Percentiles rank a stretch among this genome's conserved stretches.
Conservation (phyloP, 2,329 filamentous ascomycete genomes). For the Coniochaeta prunicola region DNA sequence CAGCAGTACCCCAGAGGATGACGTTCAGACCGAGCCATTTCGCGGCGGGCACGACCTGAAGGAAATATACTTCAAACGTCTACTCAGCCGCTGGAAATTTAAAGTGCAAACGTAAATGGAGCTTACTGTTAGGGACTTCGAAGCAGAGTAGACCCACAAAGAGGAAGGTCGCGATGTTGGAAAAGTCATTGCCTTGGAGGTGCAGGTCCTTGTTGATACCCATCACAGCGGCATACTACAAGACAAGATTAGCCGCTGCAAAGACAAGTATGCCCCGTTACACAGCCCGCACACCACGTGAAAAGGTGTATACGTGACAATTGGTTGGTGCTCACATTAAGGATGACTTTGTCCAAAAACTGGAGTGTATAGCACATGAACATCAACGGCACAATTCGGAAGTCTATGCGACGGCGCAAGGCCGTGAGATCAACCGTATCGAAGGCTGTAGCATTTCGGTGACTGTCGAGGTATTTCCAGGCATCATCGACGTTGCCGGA, state of each 20-base stretch:
- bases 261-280: not conserved
- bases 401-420: conserved; percentile 50
- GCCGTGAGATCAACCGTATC: conserved; percentile 30
- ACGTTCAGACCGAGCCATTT: conserved; percentile 56
- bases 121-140: conserved; percentile 50
- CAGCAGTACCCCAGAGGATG: conserved; percentile 50
- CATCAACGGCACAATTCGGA: conserved; percentile 53
- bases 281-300: not conserved
- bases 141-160: conserved; percentile 55
- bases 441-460: conserved; percentile 26
- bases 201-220: conserved; percentile 47
- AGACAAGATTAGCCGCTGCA: not conserved
- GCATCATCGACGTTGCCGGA: conserved; percentile 32
- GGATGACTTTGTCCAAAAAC: conserved; percentile 56
- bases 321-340: conserved; percentile 40
- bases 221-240: conserved; percentile 60
- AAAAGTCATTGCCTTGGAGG: conserved; percentile 53
- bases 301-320: not conserved
- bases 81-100: too few relatives aligned
- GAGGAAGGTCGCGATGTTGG: conserved; percentile 53
- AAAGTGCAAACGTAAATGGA: not conserved
- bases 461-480: conserved; percentile 35
- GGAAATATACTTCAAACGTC: conserved; percentile 41
- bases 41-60: conserved; percentile 52
- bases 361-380: conserved; percentile 56